phyloP scores from a whole-genome alignment of 352 stramenopile species.

The Pythium brassicae region DNA sequence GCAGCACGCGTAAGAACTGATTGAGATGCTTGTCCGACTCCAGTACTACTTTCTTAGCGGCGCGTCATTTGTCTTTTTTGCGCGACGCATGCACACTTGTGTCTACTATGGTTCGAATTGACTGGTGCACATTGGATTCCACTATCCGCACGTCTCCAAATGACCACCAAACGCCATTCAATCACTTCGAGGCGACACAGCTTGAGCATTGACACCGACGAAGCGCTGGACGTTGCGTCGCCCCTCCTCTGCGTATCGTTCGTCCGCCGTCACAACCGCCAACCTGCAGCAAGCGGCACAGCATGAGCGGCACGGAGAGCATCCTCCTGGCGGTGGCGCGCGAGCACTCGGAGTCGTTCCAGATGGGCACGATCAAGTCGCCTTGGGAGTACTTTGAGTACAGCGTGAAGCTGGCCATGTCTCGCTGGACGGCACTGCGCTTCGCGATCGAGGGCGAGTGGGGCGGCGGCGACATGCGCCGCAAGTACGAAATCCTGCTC shows the following conservation, averaged over 20 bases:
- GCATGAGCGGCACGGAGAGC: slow-evolving; percentile 41
- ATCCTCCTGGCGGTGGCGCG: slow-evolving; percentile 50
- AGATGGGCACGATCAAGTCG: slow-evolving; percentile 51
- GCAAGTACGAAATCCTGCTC: slow-evolving; percentile 80
- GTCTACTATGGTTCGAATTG: slow-evolving; percentile 3
- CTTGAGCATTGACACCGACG: too few relatives aligned
- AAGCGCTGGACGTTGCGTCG: too few relatives aligned
- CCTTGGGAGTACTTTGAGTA: slow-evolving; percentile 86
- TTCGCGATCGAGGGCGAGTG: slow-evolving; percentile 84
- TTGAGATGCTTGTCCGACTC: too few relatives aligned
- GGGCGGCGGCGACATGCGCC: slow-evolving; percentile 71
- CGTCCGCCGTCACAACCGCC: too few relatives aligned
- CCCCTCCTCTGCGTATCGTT: too few relatives aligned
- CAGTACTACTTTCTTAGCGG: too few relatives aligned
- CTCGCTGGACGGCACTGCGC: slow-evolving; percentile 77
- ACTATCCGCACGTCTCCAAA: not conserved
- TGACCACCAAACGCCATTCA: not conserved
- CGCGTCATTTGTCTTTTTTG: too few relatives aligned
- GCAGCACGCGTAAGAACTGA: slow-evolving; percentile 7
- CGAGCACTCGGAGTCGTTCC: slow-evolving; percentile 50
- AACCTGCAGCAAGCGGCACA: too few relatives aligned
- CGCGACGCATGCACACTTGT: too few relatives aligned
- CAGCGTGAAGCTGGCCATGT: slow-evolving; percentile 68
- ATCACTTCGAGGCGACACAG: not conserved
- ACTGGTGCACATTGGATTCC: slow-evolving; percentile 3